Percentiles rank a stretch among this genome's conserved stretches.
phyloP scores from a whole-genome alignment of 2,329 filamentous ascomycete species.

The Pseudocercospora crystallina region DNA sequence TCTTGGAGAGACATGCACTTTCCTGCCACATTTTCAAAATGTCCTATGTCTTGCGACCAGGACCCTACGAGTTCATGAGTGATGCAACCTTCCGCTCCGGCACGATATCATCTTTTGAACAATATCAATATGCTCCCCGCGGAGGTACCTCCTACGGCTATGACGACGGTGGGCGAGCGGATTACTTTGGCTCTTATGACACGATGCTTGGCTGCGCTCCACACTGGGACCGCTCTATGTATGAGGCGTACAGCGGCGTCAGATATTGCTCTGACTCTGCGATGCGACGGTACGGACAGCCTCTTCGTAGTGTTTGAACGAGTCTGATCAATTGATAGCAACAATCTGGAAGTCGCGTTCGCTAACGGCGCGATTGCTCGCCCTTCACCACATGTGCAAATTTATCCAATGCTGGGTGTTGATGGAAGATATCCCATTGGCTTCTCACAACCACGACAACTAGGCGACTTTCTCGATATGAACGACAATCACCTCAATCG shows the following conservation, averaged over 20 bases:
- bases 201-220: not conserved
- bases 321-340: slow-evolving; percentile 10
- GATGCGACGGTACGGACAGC: not conserved
- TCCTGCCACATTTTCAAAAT: not conserved
- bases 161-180: slow-evolving; percentile 1
- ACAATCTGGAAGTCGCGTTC: slow-evolving; percentile 25
- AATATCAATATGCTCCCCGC: not conserved
- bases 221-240: slow-evolving; percentile 1
- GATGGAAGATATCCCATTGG: slow-evolving; percentile 35
- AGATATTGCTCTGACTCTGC: not conserved
- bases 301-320: not conserved
- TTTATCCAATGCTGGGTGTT: slow-evolving; percentile 36
- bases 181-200: not conserved
- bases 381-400: slow-evolving; percentile 25
- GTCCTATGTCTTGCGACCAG: not conserved
- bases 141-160: slow-evolving; percentile 6
- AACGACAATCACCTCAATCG: slow-evolving; percentile 31
- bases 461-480: slow-evolving; percentile 28
- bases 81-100: slow-evolving; percentile 1
- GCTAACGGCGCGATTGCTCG: slow-evolving; percentile 32
- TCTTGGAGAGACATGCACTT: no score
- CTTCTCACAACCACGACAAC: slow-evolving; percentile 29
- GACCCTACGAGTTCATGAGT: slow-evolving; percentile 5
- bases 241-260: slow-evolving; percentile 1
- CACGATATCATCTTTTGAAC: no score